Conservation (phyloP, 805 yeast species). For the Cyberlindnera euphorbiiphila region DNA sequence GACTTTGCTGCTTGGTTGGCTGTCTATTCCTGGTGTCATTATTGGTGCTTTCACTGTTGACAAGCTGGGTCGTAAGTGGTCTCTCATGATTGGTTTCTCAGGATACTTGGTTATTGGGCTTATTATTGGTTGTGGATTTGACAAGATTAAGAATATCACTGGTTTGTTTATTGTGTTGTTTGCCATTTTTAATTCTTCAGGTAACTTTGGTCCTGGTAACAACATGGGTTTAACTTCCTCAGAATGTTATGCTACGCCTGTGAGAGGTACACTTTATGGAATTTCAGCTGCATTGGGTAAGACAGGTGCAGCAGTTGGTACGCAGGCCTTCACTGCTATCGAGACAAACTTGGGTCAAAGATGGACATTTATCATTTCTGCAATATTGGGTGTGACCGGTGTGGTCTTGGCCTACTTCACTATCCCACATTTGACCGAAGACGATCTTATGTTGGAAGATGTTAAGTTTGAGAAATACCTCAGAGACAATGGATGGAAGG, state of each 20-base stretch:
- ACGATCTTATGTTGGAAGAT: conserved; percentile 66
- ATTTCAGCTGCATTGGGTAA: conserved; percentile 77
- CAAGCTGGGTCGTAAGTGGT: conserved; percentile 64
- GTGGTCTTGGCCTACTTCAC: conserved; percentile 54
- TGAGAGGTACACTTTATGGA: conserved; percentile 74
- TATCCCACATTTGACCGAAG: conserved; percentile 66
- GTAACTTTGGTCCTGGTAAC: conserved; percentile 79
- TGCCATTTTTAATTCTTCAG: conserved; percentile 65
- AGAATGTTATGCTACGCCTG: conserved; percentile 71
- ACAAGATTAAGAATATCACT: conserved; percentile 50
- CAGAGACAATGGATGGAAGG: conserved; percentile 54
- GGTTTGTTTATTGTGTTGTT: conserved; percentile 68
- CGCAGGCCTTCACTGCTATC: conserved; percentile 67
- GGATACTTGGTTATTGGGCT: conserved; percentile 73
- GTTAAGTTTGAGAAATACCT: conserved; percentile 57
- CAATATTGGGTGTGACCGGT: conserved; percentile 65
- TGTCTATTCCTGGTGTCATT: conserved; percentile 70
- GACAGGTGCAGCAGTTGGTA: conserved; percentile 83
- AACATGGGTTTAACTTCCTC: conserved; percentile 64
- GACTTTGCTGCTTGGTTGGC: conserved; percentile 60
- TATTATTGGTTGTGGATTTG: conserved; percentile 62
- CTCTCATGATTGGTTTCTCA: conserved; percentile 64
- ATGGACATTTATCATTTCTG: conserved; percentile 81
- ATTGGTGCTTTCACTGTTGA: conserved; percentile 67
- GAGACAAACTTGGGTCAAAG: conserved; percentile 56